Conservation (phyloP, 768 basidiomycete genomes). For the Xerocomellus intermedius region DNA sequence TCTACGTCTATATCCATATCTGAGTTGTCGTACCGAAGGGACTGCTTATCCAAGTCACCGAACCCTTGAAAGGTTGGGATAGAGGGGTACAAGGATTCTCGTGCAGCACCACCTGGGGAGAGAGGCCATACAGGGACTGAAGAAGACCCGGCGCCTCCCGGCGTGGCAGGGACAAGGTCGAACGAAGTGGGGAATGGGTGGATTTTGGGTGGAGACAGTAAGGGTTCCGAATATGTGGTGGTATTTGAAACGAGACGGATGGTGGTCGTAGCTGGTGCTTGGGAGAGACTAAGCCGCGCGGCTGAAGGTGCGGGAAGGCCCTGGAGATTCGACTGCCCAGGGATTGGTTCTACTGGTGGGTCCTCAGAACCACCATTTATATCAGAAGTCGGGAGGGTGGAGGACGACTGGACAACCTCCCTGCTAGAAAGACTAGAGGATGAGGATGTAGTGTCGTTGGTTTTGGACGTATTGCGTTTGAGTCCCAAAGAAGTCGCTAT, state of each 20-base stretch:
- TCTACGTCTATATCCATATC: slow-evolving; percentile 35
- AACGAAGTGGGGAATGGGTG: slow-evolving; percentile 66
- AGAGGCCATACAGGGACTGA: slow-evolving; percentile 40
- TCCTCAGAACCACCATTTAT: slow-evolving; percentile 15
- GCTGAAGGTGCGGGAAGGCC: slow-evolving; percentile 60
- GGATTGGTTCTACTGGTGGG: slow-evolving; percentile 46
- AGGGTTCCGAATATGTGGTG: slow-evolving; percentile 19
- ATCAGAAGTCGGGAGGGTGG: slow-evolving; percentile 32
- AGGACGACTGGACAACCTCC: slow-evolving; percentile 20
- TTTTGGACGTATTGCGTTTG: slow-evolving; percentile 43
- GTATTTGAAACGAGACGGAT: slow-evolving; percentile 44
- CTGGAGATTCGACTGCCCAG: slow-evolving; percentile 56
- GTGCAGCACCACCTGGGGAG: slow-evolving; percentile 30
- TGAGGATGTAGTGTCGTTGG: slow-evolving; percentile 22
- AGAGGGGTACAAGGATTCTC: slow-evolving; percentile 39
- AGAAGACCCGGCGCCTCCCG: slow-evolving; percentile 26
- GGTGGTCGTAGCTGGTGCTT: slow-evolving; percentile 46
- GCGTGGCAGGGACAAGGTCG: slow-evolving; percentile 63
- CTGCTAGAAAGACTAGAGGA: slow-evolving; percentile 30
- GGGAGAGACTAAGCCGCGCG: slow-evolving; percentile 60
- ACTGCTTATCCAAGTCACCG: slow-evolving; percentile 24
- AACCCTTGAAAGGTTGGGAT: slow-evolving; percentile 35
- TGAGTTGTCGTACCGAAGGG: slow-evolving; percentile 20
- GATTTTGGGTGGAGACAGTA: slow-evolving; percentile 56
- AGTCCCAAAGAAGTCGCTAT: slow-evolving; percentile 75